Percentiles rank a stretch among this genome's conserved stretches.
phyloP scores from a whole-genome alignment of 768 basidiomycete genomes.

The Mrakia blollopis region DNA sequence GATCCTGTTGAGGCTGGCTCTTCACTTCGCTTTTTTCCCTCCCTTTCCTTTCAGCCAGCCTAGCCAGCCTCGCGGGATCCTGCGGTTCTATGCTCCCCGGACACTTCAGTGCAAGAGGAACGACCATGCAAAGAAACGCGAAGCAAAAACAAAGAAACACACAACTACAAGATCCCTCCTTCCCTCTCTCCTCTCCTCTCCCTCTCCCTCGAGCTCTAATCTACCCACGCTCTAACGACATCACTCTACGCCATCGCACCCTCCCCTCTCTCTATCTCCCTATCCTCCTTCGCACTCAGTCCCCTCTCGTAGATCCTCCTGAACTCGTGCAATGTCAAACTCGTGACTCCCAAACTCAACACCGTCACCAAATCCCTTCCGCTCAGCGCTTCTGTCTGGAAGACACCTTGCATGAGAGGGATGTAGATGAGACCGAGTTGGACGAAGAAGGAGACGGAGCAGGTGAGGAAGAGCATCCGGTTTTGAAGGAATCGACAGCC shows the following conservation, averaged over 20 bases:
- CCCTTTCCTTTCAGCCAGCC: no score
- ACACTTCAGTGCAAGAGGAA: no score
- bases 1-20: no score
- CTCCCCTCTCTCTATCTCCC: neutral
- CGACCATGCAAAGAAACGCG: no score
- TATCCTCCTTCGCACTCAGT: slow-evolving; percentile 14
- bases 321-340: slow-evolving; percentile 68
- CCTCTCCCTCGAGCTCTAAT: neutral
- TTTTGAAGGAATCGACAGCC: slow-evolving; percentile 72
- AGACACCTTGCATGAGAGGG: slow-evolving; percentile 81
- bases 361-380: slow-evolving; percentile 65
- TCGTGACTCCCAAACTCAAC: slow-evolving; percentile 60
- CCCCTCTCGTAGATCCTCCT: slow-evolving; percentile 71
- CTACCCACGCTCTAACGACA: neutral
- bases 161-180: neutral
- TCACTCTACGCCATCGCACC: neutral
- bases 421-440: slow-evolving; percentile 85
- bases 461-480: slow-evolving; percentile 81
- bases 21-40: no score
- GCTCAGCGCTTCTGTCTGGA: slow-evolving; percentile 82
- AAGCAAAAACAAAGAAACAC: no score
- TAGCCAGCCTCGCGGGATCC: no score
- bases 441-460: slow-evolving; percentile 75
- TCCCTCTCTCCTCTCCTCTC: neutral
- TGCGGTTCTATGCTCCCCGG: no score